Percentiles rank a stretch among this genome's conserved stretches.
Evolutionary conservation across 2,329 filamentous ascomycete species (phyloP).

Genomic region (Pezicula rhizophila): DNA sequence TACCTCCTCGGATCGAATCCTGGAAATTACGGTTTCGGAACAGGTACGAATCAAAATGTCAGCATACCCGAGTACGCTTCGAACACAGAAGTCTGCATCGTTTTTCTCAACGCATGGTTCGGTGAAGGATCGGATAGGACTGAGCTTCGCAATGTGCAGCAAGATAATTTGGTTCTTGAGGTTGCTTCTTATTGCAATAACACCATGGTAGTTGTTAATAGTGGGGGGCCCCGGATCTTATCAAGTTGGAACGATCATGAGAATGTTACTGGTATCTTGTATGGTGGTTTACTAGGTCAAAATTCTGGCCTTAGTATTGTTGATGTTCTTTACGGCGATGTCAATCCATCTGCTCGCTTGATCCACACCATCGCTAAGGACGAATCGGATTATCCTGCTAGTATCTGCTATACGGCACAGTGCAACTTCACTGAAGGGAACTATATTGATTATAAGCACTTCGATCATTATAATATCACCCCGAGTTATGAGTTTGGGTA

Average conservation of each 20-base stretch:
- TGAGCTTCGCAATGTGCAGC: slow-evolving; percentile 56
- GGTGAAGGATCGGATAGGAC: slow-evolving; percentile 70
- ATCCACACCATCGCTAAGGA: slow-evolving; percentile 63
- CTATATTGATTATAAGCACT: slow-evolving; percentile 73
- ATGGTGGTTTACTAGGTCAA: slow-evolving; percentile 74
- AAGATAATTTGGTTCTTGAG: slow-evolving; percentile 69
- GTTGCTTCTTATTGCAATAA: slow-evolving; percentile 73
- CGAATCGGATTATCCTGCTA: slow-evolving; percentile 34
- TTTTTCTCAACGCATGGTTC: slow-evolving; percentile 78
- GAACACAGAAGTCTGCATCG: slow-evolving; percentile 60
- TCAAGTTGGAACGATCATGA: slow-evolving; percentile 65
- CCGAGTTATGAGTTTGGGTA: slow-evolving; percentile 75
- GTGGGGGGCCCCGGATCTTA: slow-evolving; percentile 71
- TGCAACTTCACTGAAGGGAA: slow-evolving; percentile 69
- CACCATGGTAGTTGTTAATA: slow-evolving; percentile 85
- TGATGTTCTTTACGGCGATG: slow-evolving; percentile 52
- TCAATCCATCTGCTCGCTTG: slow-evolving; percentile 38
- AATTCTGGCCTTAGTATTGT: slow-evolving; percentile 69
- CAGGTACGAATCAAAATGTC: slow-evolving; percentile 39
- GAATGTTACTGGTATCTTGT: slow-evolving; percentile 76
- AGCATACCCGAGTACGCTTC: slow-evolving; percentile 34
- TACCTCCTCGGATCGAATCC: background rate
- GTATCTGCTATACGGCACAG: slow-evolving; percentile 45
- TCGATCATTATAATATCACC: slow-evolving; percentile 54
- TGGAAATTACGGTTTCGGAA: slow-evolving; percentile 38